Conservation (phyloP, 495 filamentous ascomycete genomes). For the Venustampulla echinocandica region DNA sequence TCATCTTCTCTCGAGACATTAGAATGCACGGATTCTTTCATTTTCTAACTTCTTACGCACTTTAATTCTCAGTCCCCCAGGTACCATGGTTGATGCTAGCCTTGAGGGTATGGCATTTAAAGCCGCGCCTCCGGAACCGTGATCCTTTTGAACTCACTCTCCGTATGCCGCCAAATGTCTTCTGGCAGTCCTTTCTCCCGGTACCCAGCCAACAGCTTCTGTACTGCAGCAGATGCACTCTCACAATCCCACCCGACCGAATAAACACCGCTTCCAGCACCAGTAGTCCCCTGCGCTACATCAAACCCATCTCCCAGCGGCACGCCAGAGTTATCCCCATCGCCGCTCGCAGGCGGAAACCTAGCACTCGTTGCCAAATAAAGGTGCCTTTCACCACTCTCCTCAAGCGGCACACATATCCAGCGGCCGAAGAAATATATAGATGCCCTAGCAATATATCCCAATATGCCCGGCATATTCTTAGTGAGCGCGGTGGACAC, state of each 20-base stretch:
- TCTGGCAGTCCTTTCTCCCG: slow-evolving; percentile 34
- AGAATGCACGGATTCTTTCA: too few relatives aligned
- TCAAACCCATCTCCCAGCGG: slow-evolving; percentile 21
- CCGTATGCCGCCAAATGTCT: slow-evolving; percentile 42
- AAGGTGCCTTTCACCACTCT: slow-evolving; percentile 47
- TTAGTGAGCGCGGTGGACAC: slow-evolving; percentile 37
- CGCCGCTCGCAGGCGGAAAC: slow-evolving; percentile 30
- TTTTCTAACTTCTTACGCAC: too few relatives aligned
- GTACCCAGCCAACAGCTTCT: slow-evolving; percentile 29
- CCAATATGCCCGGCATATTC: slow-evolving; percentile 8
- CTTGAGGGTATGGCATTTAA: too few relatives aligned
- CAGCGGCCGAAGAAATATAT: slow-evolving; percentile 23
- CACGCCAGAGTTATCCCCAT: slow-evolving; percentile 21
- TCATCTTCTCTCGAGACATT: too few relatives aligned
- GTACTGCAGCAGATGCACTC: slow-evolving; percentile 25
- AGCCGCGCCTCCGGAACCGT: too few relatives aligned
- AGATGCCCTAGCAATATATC: slow-evolving; percentile 1
- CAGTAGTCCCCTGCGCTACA: slow-evolving; percentile 34
- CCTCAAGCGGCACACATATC: slow-evolving; percentile 25
- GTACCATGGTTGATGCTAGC: too few relatives aligned
- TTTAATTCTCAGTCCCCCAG: too few relatives aligned
- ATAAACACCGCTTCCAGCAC: slow-evolving; percentile 46
- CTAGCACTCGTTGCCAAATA: slow-evolving; percentile 43
- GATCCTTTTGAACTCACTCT: slow-evolving; percentile 36
- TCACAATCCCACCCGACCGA: slow-evolving; percentile 37